These are phyloP conservation scores for Sugiyamaella valdiviana DNA, from an alignment of 805 yeast species.

Conservation along the genomic window DNA sequence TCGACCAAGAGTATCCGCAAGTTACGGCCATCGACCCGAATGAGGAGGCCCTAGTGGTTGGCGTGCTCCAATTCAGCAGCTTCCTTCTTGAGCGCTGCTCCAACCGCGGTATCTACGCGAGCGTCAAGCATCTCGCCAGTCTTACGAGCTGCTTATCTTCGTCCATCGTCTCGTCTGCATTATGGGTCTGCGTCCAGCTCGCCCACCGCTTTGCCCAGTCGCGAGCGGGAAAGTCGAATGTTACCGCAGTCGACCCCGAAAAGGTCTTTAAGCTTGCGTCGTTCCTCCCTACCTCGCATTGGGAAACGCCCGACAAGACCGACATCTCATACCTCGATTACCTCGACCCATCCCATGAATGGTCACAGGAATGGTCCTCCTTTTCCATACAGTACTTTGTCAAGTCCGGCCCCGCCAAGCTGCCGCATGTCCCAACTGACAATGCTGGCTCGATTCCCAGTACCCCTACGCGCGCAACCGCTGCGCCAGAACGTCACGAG, in stretches of 20 bases:
- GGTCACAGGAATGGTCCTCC: conserved; percentile 22
- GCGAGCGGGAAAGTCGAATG: conserved; percentile 38
- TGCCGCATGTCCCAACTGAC: too few relatives aligned
- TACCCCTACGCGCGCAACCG: neutral
- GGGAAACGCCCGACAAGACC: conserved; percentile 24
- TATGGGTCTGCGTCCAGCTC: conserved; percentile 53
- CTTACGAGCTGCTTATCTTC: conserved; percentile 56
- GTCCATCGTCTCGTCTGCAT: conserved; percentile 51
- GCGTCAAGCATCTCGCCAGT: conserved; percentile 52
- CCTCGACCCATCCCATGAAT: conserved; percentile 19
- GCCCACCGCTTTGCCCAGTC: conserved; percentile 54
- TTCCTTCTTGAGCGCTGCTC: conserved; percentile 62
- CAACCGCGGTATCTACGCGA: conserved; percentile 61
- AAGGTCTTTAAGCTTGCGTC: conserved; percentile 50
- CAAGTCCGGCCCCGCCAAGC: too few relatives aligned
- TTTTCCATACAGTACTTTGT: conserved; percentile 27
- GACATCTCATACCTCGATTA: conserved; percentile 23
- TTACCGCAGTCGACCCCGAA: conserved; percentile 40
- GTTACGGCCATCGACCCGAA: conserved; percentile 39
- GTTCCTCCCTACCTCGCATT: conserved; percentile 39
- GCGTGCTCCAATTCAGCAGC: conserved; percentile 56
- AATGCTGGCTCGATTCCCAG: neutral
- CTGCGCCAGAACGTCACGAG: neutral
- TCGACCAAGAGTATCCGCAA: conserved; percentile 42
- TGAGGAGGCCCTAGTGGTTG: conserved; percentile 45